Evolutionary conservation across 2,329 filamentous ascomycete genomes (phyloP), one percentile per base, ranked within the genome.

Genomic region (Geosmithia flava): DNA sequence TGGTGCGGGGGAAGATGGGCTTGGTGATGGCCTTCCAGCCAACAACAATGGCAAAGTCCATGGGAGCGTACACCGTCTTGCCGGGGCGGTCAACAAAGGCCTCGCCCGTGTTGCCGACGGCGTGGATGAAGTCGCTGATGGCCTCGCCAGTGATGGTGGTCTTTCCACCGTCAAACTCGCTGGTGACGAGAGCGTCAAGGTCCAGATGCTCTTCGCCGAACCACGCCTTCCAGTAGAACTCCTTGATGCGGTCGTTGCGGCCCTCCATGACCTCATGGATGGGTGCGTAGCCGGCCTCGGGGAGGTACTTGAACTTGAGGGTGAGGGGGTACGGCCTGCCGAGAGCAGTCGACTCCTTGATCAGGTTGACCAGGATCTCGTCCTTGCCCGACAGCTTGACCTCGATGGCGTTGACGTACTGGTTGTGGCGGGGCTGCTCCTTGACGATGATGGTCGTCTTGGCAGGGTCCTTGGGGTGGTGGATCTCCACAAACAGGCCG

Each of bases 11-110:
- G 77, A 98, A 98, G 66, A 98, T 98, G 15, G 93, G 93, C 76
- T 97, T 97, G 11, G 90, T 98, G 60, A 98, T 98, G 42, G 93
- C 93, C 71, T 98, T 97, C 90, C 90, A 96, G 53, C 90, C 90
- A 46, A 94, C 85, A n/a, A 96, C 90, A 55, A 96, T 95, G 55
- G 90, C 90, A 59, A 95, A 98, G 67, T 98, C 93, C 93, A 98
- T 98, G 30, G 94, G 93, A 7, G 93, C 93, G 57, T 85, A 91
- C 54, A 96, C 87, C 53, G 87, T 83, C 72, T 97, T 97, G 55
- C 89, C 91, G 43, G 90, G 91, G 45, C 91, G 81, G 59, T 97
- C 91, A 47, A 98, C 91, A 56, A 98, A 98, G 7, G 93, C 90
- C 65, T 98, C 93, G 39, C 91, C 91, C 15, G 87, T 95, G 69